A percentile compares a stretch with the other conserved stretches of the same genome.
phyloP scores from a whole-genome alignment of 305 asterid species.

The Solanum chacoense region DNA sequence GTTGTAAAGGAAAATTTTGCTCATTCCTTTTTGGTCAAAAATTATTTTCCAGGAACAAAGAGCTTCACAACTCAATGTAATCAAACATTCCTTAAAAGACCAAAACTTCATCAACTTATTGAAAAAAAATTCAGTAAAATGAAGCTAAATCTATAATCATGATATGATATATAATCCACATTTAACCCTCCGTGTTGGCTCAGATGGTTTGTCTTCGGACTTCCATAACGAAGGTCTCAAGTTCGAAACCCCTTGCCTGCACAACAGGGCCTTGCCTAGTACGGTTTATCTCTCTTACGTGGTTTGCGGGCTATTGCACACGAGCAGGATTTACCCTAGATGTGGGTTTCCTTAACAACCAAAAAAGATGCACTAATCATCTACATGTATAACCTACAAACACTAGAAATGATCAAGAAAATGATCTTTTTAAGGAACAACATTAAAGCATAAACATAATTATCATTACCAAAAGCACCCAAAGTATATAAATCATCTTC shows the following conservation, averaged over 20 bases:
- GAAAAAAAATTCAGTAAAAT: background rate
- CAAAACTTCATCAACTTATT: background rate
- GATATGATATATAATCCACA: background rate
- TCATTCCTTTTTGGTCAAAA: background rate
- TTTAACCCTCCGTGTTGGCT: background rate
- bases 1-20: background rate
- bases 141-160: background rate
- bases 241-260: background rate
- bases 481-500: background rate
- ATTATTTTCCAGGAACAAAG: background rate
- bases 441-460: background rate
- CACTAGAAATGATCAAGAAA: background rate
- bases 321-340: background rate
- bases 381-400: background rate
- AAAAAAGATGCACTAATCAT: background rate
- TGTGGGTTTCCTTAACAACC: background rate
- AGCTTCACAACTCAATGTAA: background rate
- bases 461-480: background rate
- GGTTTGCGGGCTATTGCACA: background rate
- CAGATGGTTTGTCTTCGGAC: background rate
- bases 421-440: background rate
- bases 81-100: background rate
- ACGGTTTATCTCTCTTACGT: background rate
- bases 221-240: background rate
- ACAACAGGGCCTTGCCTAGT: background rate